Evolutionary conservation across 1,139 yeast genomes (phyloP).

Genomic region (Pichia sp.): DNA sequence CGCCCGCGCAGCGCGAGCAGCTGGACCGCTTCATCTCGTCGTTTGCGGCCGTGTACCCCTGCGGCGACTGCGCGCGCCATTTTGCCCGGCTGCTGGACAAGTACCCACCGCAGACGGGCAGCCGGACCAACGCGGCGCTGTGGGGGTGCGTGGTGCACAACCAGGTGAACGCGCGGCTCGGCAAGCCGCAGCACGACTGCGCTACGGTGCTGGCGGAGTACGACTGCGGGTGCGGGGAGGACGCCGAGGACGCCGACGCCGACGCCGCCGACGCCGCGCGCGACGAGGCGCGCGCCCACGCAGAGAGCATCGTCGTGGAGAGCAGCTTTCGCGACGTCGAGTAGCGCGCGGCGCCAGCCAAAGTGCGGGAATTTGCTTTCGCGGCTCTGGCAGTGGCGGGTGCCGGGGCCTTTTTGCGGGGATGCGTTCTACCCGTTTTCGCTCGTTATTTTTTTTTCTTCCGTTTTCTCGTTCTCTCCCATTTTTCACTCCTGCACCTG

Average conservation of each 20-base stretch:
- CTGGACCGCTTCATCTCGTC: slow-evolving; percentile 45
- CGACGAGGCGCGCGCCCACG: slow-evolving; percentile 24
- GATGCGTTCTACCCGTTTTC: background rate
- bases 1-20: slow-evolving; percentile 53
- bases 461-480: background rate
- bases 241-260: slow-evolving; percentile 28
- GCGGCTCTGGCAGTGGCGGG: background rate
- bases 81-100: slow-evolving; percentile 61
- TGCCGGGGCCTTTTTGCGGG: background rate
- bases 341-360: background rate
- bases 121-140: slow-evolving; percentile 75
- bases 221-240: slow-evolving; percentile 92
- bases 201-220: slow-evolving; percentile 77
- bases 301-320: slow-evolving; percentile 39
- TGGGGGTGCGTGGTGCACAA: slow-evolving; percentile 99
- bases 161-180: slow-evolving; percentile 65
- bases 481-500: background rate
- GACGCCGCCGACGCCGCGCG: slow-evolving; percentile 1
- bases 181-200: slow-evolving; percentile 75
- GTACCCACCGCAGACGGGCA: slow-evolving; percentile 78
- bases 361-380: background rate
- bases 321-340: background rate
- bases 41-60: slow-evolving; percentile 79
- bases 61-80: slow-evolving; percentile 94
- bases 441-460: background rate